phyloP scores from a whole-genome alignment of 768 basidiomycete species.

The Pleurotus eryngii region DNA sequence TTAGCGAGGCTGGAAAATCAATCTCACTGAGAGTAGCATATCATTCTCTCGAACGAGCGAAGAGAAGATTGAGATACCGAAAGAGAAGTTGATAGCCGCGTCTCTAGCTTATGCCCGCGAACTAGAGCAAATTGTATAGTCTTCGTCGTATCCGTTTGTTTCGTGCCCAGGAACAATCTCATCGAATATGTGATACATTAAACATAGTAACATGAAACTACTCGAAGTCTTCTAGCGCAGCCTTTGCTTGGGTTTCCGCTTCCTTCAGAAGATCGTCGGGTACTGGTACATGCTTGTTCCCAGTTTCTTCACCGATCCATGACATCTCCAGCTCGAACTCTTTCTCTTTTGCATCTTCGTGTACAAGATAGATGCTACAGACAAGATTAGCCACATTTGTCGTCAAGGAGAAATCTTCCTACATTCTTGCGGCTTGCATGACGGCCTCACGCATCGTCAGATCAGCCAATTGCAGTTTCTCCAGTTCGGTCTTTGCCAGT shows the following conservation, averaged over 20 bases:
- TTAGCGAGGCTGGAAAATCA: conserved; percentile 83
- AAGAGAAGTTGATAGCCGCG: conserved; percentile 75
- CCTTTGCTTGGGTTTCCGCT: conserved; percentile 86
- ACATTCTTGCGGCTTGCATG: conserved; percentile 94
- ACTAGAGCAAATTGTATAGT: conserved; percentile 86
- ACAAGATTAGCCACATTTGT: conserved; percentile 6
- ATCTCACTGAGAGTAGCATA: conserved; percentile 66
- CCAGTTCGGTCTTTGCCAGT: conserved; percentile 95
- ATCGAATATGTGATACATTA: no score
- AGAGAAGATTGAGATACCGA: conserved; percentile 82
- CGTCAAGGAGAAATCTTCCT: conserved; percentile 21
- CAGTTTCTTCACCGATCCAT: conserved; percentile 89
- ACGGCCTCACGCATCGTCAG: conserved; percentile 84
- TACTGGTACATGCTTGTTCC: conserved; percentile 75
- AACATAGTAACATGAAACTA: conserved; percentile 19
- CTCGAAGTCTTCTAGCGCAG: conserved; percentile 64
- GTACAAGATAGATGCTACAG: conserved; percentile 89
- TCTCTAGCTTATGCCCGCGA: conserved; percentile 81
- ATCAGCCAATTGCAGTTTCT: conserved; percentile 87
- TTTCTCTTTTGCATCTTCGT: conserved; percentile 97
- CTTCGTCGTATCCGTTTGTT: conserved; percentile 14
- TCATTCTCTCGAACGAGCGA: conserved; percentile 79
- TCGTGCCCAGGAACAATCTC: no score
- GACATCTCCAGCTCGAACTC: conserved; percentile 98
- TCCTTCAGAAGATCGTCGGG: conserved; percentile 82